phyloP scores from a whole-genome alignment of 2,329 filamentous ascomycete species.

The Aspergillus fumigatus region DNA sequence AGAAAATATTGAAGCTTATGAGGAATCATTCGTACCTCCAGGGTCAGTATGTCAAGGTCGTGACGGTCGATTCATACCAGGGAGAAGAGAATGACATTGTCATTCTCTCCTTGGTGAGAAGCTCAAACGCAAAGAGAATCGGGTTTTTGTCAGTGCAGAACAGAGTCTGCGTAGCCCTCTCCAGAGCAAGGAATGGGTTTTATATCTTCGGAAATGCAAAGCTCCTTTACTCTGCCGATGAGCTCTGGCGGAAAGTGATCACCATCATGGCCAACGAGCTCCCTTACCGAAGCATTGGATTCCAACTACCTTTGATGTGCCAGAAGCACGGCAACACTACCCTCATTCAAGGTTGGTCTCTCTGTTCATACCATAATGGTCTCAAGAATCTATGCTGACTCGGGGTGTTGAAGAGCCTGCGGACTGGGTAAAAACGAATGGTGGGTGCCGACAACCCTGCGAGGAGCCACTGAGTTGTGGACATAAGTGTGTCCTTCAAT shows the following conservation, averaged over 20 bases:
- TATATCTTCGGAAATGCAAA: slow-evolving; percentile 78
- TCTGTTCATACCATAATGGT: neutral
- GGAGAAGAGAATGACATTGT: slow-evolving; percentile 87
- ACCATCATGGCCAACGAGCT: slow-evolving; percentile 35
- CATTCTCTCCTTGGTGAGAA: slow-evolving; percentile 74
- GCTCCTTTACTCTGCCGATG: slow-evolving; percentile 45
- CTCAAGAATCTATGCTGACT: slow-evolving; percentile 5
- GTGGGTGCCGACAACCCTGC: slow-evolving; percentile 51
- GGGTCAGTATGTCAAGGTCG: slow-evolving; percentile 54
- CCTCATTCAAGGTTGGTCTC: slow-evolving; percentile 43
- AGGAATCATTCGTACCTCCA: slow-evolving; percentile 43
- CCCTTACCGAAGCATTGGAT: slow-evolving; percentile 36
- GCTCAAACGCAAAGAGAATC: slow-evolving; percentile 53
- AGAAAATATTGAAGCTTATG: slow-evolving; percentile 52
- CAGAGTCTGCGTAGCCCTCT: slow-evolving; percentile 59
- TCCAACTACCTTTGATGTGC: slow-evolving; percentile 61
- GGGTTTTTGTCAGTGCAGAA: slow-evolving; percentile 70
- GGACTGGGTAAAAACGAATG: slow-evolving; percentile 52
- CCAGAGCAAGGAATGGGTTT: slow-evolving; percentile 70
- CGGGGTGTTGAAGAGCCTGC: slow-evolving; percentile 35
- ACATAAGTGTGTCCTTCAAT: slow-evolving; percentile 49
- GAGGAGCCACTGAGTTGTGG: slow-evolving; percentile 44
- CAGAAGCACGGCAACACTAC: slow-evolving; percentile 52
- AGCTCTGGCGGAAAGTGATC: slow-evolving; percentile 50
- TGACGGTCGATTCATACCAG: slow-evolving; percentile 84